Percentiles rank a stretch among this genome's conserved stretches.
phyloP scores from a whole-genome alignment of 192 early-diverging fungal species.

The Coemansia sp. region DNA sequence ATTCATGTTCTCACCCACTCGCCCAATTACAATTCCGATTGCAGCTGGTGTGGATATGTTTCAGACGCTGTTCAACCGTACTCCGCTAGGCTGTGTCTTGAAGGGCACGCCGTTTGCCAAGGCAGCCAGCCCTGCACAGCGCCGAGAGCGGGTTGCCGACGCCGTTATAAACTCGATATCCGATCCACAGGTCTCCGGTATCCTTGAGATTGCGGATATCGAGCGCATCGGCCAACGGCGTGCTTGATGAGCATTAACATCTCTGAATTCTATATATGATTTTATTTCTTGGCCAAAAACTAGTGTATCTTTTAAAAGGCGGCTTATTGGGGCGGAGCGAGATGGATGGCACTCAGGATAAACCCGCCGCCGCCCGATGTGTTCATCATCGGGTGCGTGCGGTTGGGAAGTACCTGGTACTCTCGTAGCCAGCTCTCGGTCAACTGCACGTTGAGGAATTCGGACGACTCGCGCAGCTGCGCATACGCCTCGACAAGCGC shows the following conservation, averaged over 20 bases:
- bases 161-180: constrained; percentile 37
- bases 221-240: constrained; percentile 19
- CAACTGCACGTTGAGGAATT: constrained; percentile 79
- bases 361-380: constrained; percentile 72
- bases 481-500: constrained; percentile 60
- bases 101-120: constrained; percentile 39
- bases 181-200: constrained; percentile 22
- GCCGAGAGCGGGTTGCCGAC: constrained; percentile 40
- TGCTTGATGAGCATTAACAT: neutral
- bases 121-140: constrained; percentile 37
- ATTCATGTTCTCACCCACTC: constrained; percentile 60
- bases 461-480: constrained; percentile 64
- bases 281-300: too few relatives aligned
- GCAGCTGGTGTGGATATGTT: constrained; percentile 55
- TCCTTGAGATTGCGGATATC: constrained; percentile 39
- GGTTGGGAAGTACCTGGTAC: constrained; percentile 77
- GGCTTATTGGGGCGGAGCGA: constrained; percentile 20
- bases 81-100: constrained; percentile 33
- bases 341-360: constrained; percentile 63
- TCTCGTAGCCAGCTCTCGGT: constrained; percentile 91
- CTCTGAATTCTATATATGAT: neutral
- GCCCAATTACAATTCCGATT: constrained; percentile 60
- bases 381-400: constrained; percentile 79
- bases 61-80: constrained; percentile 31
- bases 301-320: too few relatives aligned